phyloP scores from a whole-genome alignment of 2,329 filamentous ascomycete genomes.

The Ascomycota sp. region DNA sequence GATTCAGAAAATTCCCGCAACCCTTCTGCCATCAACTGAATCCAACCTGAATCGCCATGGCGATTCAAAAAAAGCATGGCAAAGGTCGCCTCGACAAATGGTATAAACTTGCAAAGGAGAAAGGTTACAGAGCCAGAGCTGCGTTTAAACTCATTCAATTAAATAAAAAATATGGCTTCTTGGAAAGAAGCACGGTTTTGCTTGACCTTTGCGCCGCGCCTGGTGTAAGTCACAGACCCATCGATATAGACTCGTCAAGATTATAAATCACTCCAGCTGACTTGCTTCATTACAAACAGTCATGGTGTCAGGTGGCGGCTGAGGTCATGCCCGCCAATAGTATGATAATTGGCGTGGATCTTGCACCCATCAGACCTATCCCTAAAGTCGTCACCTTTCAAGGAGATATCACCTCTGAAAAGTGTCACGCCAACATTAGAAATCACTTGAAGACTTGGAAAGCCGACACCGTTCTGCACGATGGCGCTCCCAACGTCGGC shows the following conservation, averaged over 20 bases:
- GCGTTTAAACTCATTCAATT: conserved; percentile 96
- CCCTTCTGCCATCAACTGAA: too few species aligned
- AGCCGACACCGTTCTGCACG: conserved; percentile 83
- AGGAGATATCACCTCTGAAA: conserved; percentile 92
- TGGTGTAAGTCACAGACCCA: conserved; percentile 36
- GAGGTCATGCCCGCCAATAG: conserved; percentile 82
- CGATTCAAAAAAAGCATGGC: conserved; percentile 95
- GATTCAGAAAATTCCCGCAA: too few species aligned
- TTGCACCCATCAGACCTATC: conserved; percentile 87
- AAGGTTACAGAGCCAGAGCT: conserved; percentile 84
- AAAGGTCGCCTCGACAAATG: conserved; percentile 97
- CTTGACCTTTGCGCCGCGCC: conserved; percentile 95
- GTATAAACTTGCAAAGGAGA: conserved; percentile 97
- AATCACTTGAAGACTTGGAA: conserved; percentile 90
- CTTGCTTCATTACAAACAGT: conserved; percentile 22
- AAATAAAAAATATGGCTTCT: conserved; percentile 97
- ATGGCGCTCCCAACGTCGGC: conserved; percentile 94
- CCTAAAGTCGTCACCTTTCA: conserved; percentile 88
- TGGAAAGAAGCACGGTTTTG: conserved; percentile 88
- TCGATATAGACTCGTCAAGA: too few species aligned
- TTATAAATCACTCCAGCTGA: too few species aligned
- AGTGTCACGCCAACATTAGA: conserved; percentile 74
- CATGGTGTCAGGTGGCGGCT: conserved; percentile 89
- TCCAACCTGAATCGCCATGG: conserved; percentile 34
- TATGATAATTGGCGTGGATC: conserved; percentile 83